Evolutionary conservation across 139 green algal species (phyloP).

Genomic region (Chlamydomonas sphaeroides): DNA sequence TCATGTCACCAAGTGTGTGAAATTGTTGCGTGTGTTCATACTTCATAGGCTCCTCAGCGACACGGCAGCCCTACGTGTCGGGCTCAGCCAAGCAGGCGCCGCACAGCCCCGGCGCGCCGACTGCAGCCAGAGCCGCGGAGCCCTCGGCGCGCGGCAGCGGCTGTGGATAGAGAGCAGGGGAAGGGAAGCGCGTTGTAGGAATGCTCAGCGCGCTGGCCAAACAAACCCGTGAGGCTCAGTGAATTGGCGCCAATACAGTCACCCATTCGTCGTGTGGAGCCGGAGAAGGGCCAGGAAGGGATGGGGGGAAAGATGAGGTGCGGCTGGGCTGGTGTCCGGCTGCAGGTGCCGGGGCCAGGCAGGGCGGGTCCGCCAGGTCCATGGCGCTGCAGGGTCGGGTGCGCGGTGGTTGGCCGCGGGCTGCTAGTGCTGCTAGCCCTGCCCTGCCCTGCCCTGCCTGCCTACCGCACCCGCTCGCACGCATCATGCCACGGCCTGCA

Average conservation of each 20-base stretch:
- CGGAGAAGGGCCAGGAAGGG: background rate
- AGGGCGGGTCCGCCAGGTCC: no score
- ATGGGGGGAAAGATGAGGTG: background rate
- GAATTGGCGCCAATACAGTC: no score
- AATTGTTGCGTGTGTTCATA: background rate
- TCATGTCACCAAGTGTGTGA: no score
- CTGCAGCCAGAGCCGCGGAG: background rate
- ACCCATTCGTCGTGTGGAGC: background rate
- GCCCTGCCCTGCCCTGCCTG: no score
- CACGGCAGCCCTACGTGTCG: background rate
- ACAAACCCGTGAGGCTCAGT: background rate
- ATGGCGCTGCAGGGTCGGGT: no score
- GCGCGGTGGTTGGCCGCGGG: no score
- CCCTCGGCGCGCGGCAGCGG: background rate
- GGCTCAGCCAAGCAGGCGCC: constrained; percentile 38
- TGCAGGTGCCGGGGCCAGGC: no score
- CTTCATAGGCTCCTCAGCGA: background rate
- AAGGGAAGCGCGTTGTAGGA: no score
- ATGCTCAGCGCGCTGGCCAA: no score
- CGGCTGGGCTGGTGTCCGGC: no score
- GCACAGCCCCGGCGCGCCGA: constrained; percentile 67
- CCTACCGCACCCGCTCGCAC: background rate
- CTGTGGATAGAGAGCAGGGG: background rate
- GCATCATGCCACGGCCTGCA: background rate
- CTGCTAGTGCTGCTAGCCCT: no score